Evolutionary conservation across 1,284 basidiomycete genomes (phyloP).

Genomic region (Mrakiaceae sp.): DNA sequence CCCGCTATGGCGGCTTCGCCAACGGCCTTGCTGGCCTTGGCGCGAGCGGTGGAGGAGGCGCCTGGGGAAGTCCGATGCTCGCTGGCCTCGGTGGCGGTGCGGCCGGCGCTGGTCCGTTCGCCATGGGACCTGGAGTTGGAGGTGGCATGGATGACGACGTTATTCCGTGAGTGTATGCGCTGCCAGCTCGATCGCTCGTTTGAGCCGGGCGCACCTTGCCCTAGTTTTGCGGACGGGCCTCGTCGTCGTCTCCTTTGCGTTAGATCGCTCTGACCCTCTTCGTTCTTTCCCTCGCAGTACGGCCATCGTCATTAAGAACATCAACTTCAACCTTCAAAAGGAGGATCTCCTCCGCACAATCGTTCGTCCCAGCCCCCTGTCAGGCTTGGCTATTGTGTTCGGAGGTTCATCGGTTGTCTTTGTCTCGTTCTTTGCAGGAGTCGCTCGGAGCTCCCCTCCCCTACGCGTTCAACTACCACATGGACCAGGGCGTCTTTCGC

Average conservation of each 20-base stretch:
- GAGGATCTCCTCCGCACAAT: slow-evolving; percentile 95
- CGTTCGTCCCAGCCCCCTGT: slow-evolving; percentile 38
- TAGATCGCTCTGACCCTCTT: neutral
- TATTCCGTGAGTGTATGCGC: slow-evolving; percentile 11
- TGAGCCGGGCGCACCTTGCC: neutral
- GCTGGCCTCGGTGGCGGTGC: neutral
- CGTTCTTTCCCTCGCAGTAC: slow-evolving; percentile 38
- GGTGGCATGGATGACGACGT: slow-evolving; percentile 17
- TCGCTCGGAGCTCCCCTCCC: slow-evolving; percentile 90
- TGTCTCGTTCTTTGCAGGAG: slow-evolving; percentile 41
- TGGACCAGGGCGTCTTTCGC: slow-evolving; percentile 91
- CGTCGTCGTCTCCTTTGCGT: neutral
- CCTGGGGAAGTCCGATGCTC: slow-evolving; percentile 1
- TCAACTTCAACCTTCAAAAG: slow-evolving; percentile 93
- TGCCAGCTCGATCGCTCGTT: neutral
- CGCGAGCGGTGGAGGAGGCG: neutral
- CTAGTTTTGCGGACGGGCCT: neutral
- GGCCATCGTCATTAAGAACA: slow-evolving; percentile 99
- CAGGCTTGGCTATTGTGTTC: slow-evolving; percentile 9
- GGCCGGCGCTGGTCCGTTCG: slow-evolving; percentile 8
- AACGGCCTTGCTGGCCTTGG: neutral
- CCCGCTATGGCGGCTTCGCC: neutral
- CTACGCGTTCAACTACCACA: slow-evolving; percentile 99
- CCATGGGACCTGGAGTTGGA: slow-evolving; percentile 13
- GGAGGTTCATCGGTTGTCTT: neutral